phyloP scores from a whole-genome alignment of 306 rosid genomes.

The Casuarina glauca region DNA sequence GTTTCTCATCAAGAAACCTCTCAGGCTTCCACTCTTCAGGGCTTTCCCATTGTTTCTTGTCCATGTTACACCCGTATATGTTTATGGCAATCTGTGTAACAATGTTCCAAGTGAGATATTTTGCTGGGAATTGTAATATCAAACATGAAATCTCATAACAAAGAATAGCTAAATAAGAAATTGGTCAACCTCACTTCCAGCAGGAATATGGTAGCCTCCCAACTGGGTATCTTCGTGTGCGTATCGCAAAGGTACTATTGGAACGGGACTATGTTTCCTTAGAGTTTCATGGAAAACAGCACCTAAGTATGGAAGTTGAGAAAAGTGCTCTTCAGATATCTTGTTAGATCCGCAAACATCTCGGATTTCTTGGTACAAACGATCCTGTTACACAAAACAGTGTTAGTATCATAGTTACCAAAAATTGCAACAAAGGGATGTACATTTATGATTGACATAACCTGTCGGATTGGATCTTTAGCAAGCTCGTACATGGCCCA shows the following conservation, averaged over 20 bases:
- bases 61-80: slow-evolving; percentile 94
- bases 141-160: too few species aligned
- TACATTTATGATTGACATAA: slow-evolving; percentile 7
- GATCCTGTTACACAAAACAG: slow-evolving; percentile 43
- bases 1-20: slow-evolving; percentile 73
- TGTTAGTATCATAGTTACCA: background rate
- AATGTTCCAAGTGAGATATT: background rate
- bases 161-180: background rate
- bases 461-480: slow-evolving; percentile 70
- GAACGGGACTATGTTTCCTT: slow-evolving; percentile 76
- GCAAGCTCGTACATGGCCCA: slow-evolving; percentile 94
- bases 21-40: slow-evolving; percentile 80
- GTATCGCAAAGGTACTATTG: slow-evolving; percentile 68
- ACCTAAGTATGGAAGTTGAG: slow-evolving; percentile 61
- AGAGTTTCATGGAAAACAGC: slow-evolving; percentile 92
- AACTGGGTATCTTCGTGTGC: slow-evolving; percentile 78
- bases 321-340: slow-evolving; percentile 59
- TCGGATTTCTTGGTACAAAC: slow-evolving; percentile 51
- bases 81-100: slow-evolving; percentile 74
- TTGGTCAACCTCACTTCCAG: slow-evolving; percentile 71
- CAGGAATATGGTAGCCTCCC: slow-evolving; percentile 79
- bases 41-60: slow-evolving; percentile 62
- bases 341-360: slow-evolving; percentile 54
- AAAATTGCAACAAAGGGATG: background rate
- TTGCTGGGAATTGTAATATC: background rate